These are phyloP conservation scores for Boletus tylopilopsis DNA, from an alignment of 768 basidiomycete genomes.

Conservation along the genomic window DNA sequence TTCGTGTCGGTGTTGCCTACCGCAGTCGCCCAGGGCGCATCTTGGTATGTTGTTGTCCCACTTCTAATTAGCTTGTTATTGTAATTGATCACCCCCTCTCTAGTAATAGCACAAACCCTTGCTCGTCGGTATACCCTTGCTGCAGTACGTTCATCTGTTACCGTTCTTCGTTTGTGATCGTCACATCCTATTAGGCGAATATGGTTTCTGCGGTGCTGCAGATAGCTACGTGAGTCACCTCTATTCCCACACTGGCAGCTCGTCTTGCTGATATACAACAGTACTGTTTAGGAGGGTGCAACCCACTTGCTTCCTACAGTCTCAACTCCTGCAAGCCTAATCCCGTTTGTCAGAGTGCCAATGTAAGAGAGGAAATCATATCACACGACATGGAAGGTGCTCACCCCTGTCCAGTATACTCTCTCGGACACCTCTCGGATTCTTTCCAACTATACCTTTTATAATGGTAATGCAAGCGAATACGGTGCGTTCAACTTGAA, in stretches of 20 bases:
- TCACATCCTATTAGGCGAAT: slow-evolving; percentile 37
- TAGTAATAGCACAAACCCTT: slow-evolving; percentile 37
- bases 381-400: background rate
- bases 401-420: slow-evolving; percentile 42
- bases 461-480: slow-evolving; percentile 68
- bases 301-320: slow-evolving; percentile 65
- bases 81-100: background rate
- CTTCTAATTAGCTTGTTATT: background rate
- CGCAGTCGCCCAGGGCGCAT: slow-evolving; percentile 24
- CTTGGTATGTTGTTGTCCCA: slow-evolving; percentile 20
- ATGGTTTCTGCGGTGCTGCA: slow-evolving; percentile 47
- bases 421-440: slow-evolving; percentile 66
- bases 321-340: slow-evolving; percentile 65
- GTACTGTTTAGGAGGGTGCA: slow-evolving; percentile 87
- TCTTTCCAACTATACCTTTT: slow-evolving; percentile 60
- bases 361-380: slow-evolving; percentile 35
- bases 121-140: slow-evolving; percentile 38
- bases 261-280: slow-evolving; percentile 26
- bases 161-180: background rate
- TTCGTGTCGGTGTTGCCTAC: slow-evolving; percentile 14
- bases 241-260: background rate
- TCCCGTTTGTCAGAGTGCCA: slow-evolving; percentile 65
- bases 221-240: slow-evolving; percentile 24
- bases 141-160: slow-evolving; percentile 36
- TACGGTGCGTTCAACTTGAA: slow-evolving; percentile 45